phyloP scores from a whole-genome alignment of 495 filamentous ascomycete genomes.

The Aspergillus kassunensis region DNA sequence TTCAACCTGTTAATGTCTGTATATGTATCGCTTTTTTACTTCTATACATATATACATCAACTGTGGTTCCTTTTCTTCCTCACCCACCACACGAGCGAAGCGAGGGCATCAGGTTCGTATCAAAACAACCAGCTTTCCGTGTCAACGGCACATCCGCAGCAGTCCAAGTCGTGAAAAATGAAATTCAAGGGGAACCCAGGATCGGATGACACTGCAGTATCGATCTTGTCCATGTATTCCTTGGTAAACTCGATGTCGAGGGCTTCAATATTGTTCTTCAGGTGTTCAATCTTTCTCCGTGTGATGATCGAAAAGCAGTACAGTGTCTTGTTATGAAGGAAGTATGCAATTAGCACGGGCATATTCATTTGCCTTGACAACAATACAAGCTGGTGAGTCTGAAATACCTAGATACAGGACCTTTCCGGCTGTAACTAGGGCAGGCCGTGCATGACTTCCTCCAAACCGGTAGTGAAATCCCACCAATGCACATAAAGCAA shows the following conservation, averaged over 20 bases:
- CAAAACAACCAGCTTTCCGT: slow-evolving; percentile 8
- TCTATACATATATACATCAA: too few relatives aligned
- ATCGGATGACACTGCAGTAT: slow-evolving; percentile 46
- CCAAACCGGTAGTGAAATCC: slow-evolving; percentile 54
- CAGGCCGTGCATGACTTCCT: slow-evolving; percentile 59
- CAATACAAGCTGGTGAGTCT: slow-evolving; percentile 63
- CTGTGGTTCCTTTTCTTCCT: too few relatives aligned
- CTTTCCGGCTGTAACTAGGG: slow-evolving; percentile 54
- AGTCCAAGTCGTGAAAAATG: slow-evolving; percentile 6
- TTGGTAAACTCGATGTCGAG: slow-evolving; percentile 49
- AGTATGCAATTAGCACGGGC: slow-evolving; percentile 55
- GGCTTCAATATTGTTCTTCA: slow-evolving; percentile 60
- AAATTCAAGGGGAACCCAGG: slow-evolving; percentile 13
- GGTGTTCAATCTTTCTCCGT: slow-evolving; percentile 59
- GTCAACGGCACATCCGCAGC: slow-evolving; percentile 14
- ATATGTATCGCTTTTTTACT: too few relatives aligned
- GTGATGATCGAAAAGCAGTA: slow-evolving; percentile 77
- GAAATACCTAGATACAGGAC: slow-evolving; percentile 62
- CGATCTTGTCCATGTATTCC: slow-evolving; percentile 56
- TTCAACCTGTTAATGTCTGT: too few relatives aligned
- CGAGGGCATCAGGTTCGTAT: slow-evolving; percentile 8
- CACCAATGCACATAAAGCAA: slow-evolving; percentile 61
- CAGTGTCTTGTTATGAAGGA: slow-evolving; percentile 66
- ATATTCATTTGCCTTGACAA: slow-evolving; percentile 55
- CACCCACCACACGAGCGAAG: too few relatives aligned